Conservation (phyloP, 495 filamentous ascomycete species). For the Xylaria sp. region DNA sequence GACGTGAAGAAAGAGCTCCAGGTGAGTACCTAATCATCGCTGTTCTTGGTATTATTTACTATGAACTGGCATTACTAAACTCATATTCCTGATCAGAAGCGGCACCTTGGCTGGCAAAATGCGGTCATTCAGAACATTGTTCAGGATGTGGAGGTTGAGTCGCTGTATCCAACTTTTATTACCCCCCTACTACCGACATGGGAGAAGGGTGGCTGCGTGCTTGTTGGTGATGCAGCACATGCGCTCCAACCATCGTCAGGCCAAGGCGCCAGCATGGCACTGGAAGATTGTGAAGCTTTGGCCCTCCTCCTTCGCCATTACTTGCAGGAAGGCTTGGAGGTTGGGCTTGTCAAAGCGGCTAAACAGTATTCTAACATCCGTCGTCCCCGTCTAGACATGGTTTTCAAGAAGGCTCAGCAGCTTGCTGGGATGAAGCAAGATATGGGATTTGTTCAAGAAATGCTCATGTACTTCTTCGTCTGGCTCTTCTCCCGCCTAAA, state of each 20-base stretch:
- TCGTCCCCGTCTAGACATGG: constrained; percentile 26
- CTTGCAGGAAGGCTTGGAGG: constrained; percentile 2
- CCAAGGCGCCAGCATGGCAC: constrained; percentile 43
- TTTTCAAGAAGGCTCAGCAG: constrained; percentile 25
- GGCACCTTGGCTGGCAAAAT: constrained; percentile 58
- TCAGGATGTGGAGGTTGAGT: constrained; percentile 47
- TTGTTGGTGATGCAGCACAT: constrained; percentile 56
- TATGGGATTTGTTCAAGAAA: constrained; percentile 17
- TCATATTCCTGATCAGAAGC: constrained; percentile 35
- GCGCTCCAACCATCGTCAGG: constrained; percentile 50
- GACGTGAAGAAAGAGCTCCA: constrained; percentile 24
- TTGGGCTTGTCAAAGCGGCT: constrained; percentile 1
- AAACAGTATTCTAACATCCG: constrained; percentile 16
- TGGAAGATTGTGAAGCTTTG: constrained; percentile 44
- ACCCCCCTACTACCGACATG: constrained; percentile 47
- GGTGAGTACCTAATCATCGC: constrained; percentile 1
- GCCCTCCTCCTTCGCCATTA: constrained; percentile 34
- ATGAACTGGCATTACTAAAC: neutral
- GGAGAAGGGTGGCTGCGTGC: constrained; percentile 39
- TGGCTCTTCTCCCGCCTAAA: constrained; percentile 23
- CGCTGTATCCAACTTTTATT: constrained; percentile 62
- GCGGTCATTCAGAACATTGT: constrained; percentile 57
- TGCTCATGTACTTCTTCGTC: constrained; percentile 28
- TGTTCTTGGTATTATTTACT: neutral
- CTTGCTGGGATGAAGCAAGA: constrained; percentile 26